Percentiles rank a stretch among this genome's conserved stretches.
Conservation (phyloP, 345 rosid species). For the Sisymbrium altissimum region DNA sequence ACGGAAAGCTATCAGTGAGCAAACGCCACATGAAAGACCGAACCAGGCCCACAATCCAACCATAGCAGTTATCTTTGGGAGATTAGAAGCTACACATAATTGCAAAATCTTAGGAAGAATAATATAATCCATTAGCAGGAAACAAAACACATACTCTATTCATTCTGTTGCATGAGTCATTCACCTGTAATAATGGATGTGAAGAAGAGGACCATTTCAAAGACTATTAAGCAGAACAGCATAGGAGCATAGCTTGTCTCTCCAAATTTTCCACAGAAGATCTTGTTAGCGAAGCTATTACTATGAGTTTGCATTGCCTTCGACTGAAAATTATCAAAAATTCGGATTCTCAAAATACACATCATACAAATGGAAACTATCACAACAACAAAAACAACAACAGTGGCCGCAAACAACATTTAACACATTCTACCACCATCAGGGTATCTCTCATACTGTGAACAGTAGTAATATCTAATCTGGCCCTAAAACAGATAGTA, state of each 20-base stretch:
- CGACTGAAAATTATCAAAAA: conserved; percentile 44
- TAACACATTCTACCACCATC: not conserved
- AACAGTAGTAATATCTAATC: not conserved
- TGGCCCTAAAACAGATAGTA: conserved; percentile 5
- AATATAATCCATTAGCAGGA: not conserved
- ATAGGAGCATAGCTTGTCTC: conserved; percentile 73
- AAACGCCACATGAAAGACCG: conserved; percentile 58
- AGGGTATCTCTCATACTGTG: conserved; percentile 1
- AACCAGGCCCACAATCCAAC: conserved; percentile 85
- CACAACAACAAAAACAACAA: not conserved
- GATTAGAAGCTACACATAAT: conserved; percentile 55
- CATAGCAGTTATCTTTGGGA: conserved; percentile 81
- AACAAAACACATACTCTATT: not conserved
- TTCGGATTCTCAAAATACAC: not conserved
- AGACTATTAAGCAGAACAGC: conserved; percentile 48
- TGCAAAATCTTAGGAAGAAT: conserved; percentile 24
- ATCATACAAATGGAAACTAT: not conserved
- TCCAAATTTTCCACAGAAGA: conserved; percentile 50
- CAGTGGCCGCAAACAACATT: not conserved
- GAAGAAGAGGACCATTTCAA: conserved; percentile 55
- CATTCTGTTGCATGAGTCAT: conserved; percentile 13
- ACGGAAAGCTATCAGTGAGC: conserved; percentile 59
- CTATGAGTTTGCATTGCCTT: conserved; percentile 47
- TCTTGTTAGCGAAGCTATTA: conserved; percentile 43
- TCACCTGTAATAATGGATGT: conserved; percentile 73